Base-by-base conservation (phyloP, 345 rosid genomes). In the Gynandropsis gynandra region DNA sequence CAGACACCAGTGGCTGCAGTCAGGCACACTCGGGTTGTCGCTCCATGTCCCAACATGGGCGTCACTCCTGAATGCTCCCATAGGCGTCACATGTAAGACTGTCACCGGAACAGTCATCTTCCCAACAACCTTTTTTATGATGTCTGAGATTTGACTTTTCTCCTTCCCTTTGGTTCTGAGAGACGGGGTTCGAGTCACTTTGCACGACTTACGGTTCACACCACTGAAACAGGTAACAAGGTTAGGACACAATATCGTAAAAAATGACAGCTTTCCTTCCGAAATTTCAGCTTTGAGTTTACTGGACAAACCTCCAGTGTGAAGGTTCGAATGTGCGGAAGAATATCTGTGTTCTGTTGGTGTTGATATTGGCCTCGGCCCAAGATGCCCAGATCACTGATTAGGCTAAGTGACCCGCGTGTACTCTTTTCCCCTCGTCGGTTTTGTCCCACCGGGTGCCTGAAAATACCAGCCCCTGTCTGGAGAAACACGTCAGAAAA, bases 1-100 rank as follows among this genome's bases (percentile, higher is more conserved):
- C 6, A 80, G 76, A 64, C 87, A 83, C 87, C 83, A 80, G 50
- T 78, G 87, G 70, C 85, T 80, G 57, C 87, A 80, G 65, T 80
- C 93, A 9, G 85, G 76, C 35, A 83, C 83, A 1, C 64, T 67
- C 0, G 80, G 81, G 62, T 78, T 76, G 45, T 76, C 81, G 14
- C 83, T 75, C 85, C 93, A 80, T 19, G 50, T 47, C 18, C 85
- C 93, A 0, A 83, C 85, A 51, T 83, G 85, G 4, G 81, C 85
- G 34, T 80, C 93, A 7, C 75, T 66, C 51, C 87, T 72, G 63
- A 45, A 78, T 32, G 87, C 83, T 4, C 81, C 82, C 92, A 83
- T 78, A 0, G 70, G 78, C 4, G 87, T 83, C 34, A 80, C 92
- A 43, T 78, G 82, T 49, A 83, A 61, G 37, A 65, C 78, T 10